These are phyloP conservation scores for Oryza brachyantha DNA, from an alignment of 176 grass and related monocot genomes.

Conservation along the genomic window DNA sequence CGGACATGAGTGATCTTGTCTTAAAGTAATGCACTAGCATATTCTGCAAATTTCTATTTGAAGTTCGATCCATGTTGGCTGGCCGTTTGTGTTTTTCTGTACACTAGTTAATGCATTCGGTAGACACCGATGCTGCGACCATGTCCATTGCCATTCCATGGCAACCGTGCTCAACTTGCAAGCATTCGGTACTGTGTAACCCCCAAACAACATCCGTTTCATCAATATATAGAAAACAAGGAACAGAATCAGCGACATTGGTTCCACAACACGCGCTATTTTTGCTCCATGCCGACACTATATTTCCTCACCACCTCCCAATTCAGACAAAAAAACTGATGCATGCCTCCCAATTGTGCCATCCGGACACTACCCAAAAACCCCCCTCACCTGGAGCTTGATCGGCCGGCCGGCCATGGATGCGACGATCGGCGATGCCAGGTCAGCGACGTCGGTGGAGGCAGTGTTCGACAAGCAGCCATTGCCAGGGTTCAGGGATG, in stretches of 20 bases:
- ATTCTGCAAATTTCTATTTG: too few species aligned
- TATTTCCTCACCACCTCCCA: constrained; percentile 29
- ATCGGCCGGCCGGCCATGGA: constrained; percentile 50
- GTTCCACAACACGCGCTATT: constrained; percentile 18
- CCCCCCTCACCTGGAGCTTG: not conserved
- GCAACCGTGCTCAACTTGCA: not conserved
- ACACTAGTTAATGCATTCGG: too few species aligned
- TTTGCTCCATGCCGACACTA: constrained; percentile 6
- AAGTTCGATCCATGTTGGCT: too few species aligned
- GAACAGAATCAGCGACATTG: not conserved
- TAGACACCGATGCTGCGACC: too few species aligned
- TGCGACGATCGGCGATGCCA: constrained; percentile 34
- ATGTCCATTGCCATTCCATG: too few species aligned
- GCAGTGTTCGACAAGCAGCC: constrained; percentile 43
- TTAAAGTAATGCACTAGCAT: too few species aligned
- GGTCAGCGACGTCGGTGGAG: constrained; percentile 37
- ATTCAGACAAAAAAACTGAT: not conserved
- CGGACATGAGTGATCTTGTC: too few species aligned
- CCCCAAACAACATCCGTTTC: not conserved
- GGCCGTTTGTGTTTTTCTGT: too few species aligned
- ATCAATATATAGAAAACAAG: not conserved
- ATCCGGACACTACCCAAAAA: not conserved
- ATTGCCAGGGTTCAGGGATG: constrained; percentile 27
- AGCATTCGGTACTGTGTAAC: not conserved
- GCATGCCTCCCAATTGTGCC: not conserved